Evolutionary conservation across 139 green algal species (phyloP), one percentile per base, ranked within the genome.

Genomic region (Chlamydomonas sp.): DNA sequence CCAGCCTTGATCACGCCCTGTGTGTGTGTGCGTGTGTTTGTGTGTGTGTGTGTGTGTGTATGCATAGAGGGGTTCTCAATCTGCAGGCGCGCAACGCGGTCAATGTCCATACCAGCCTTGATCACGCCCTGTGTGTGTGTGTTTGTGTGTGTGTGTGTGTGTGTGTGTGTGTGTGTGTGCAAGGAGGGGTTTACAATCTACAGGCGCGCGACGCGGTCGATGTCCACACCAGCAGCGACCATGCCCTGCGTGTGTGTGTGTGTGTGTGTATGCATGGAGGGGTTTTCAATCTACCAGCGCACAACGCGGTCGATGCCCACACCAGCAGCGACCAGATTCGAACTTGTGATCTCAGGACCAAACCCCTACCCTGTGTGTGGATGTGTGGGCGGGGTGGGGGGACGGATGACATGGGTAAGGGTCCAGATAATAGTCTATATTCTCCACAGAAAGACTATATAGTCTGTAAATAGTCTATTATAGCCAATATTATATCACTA

Each of bases 111-210:
- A 3, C 75, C 75, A 33, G 75, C 69, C 60, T 69, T 65, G 34
- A 79, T 67, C 36, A 79, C 73, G 16, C n/a, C n/a, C n/a, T n/a
- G n/a, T n/a, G n/a, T n/a, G n/a, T n/a, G n/a, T n/a, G n/a, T n/a
- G n/a, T n/a, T n/a, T n/a, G n/a, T n/a, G n/a, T n/a, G 77, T 35
- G 70, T 80, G 69, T 76, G 76, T 1, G 76, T 65, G 48, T 80
- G 75, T 58, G 76, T 76, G 35, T 76, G 75, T 58, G 76, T 76
- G 35, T 76, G 37, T 20, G 75, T 80, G 48, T 69, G 75, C 75
- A 80, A 76, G 64, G 50, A 58, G 5, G 61, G 50, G 48, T 76
- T 76, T 58, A 76, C 75, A 33, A 74, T 67, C 75, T 64, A 26
- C 26, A 57, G 47, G 22, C 47, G 22, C 20, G 16, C 47, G 22